Evolutionary conservation across 129 eudicot species (phyloP).

Genomic region (Lactuca saligna): DNA sequence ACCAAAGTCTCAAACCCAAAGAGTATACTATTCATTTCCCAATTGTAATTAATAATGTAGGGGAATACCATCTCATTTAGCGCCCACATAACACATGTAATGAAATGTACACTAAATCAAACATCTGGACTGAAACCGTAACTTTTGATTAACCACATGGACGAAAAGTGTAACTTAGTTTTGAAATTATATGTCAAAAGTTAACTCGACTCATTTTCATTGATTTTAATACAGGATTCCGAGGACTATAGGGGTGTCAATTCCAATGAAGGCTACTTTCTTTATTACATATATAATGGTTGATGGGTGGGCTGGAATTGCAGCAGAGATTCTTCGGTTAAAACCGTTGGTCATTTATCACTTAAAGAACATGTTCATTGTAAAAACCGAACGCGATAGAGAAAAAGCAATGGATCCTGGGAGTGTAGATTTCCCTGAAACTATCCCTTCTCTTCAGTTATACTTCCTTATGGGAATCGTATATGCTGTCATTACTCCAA

Average conservation of each 20-base stretch:
- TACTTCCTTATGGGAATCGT: conserved; percentile 89
- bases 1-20: too few species aligned
- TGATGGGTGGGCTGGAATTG: conserved; percentile 99
- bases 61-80: too few species aligned
- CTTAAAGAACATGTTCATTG: conserved; percentile 86
- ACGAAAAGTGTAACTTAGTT: too few species aligned
- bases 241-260: conserved; percentile 89
- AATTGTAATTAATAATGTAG: too few species aligned
- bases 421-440: conserved; percentile 77
- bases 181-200: not conserved
- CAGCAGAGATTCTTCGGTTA: conserved; percentile 86
- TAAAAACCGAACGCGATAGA: conserved; percentile 87
- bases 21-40: too few species aligned
- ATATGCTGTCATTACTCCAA: conserved; percentile 81
- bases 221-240: conserved; percentile 70
- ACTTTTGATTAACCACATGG: too few species aligned
- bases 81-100: too few species aligned
- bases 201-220: not conserved
- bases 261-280: conserved; percentile 97
- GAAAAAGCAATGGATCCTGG: conserved; percentile 87
- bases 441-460: conserved; percentile 86
- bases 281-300: conserved; percentile 94
- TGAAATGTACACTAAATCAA: too few species aligned
- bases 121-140: too few species aligned
- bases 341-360: conserved; percentile 83